Percentiles rank a stretch among this genome's conserved stretches.
These are phyloP conservation scores for Nidularia pulvinata DNA, from an alignment of 768 basidiomycete genomes.

Conservation along the genomic window DNA sequence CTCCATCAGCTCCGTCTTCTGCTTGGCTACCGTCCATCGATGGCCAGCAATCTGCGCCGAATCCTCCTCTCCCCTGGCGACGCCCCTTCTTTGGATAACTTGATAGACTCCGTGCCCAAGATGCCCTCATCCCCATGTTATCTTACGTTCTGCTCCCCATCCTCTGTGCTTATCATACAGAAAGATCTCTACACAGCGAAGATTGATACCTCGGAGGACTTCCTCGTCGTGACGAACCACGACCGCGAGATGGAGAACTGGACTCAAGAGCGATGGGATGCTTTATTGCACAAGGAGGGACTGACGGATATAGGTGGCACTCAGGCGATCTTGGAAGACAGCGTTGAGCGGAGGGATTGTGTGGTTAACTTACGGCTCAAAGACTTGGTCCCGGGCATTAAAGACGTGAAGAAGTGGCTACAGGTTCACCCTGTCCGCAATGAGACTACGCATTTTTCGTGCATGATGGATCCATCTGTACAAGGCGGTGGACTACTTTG, in stretches of 20 bases:
- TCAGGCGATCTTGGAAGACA: conserved; percentile 23
- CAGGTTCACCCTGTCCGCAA: conserved; percentile 29
- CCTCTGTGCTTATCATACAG: conserved; percentile 26
- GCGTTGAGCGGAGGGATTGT: conserved; percentile 26
- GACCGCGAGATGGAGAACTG: conserved; percentile 23
- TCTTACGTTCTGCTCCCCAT: conserved; percentile 31
- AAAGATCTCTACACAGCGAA: conserved; percentile 24
- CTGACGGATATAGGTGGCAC: conserved; percentile 6
- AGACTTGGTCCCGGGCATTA: conserved; percentile 5
- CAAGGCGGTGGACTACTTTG: conserved; percentile 31
- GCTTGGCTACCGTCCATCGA: conserved; percentile 26
- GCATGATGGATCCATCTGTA: conserved; percentile 33
- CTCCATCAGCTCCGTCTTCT: conserved; percentile 26
- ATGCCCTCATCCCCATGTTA: conserved; percentile 26
- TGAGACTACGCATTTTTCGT: conserved; percentile 33
- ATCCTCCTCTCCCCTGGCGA: conserved; percentile 24
- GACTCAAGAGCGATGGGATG: conserved; percentile 13
- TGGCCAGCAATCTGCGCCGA: conserved; percentile 25
- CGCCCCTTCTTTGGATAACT: conserved; percentile 17
- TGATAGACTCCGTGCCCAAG: conserved; percentile 12
- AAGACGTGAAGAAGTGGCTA: conserved; percentile 26
- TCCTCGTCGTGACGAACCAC: conserved; percentile 34
- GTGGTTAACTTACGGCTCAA: conserved; percentile 16
- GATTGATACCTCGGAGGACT: conserved; percentile 13
- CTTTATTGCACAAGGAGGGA: conserved; percentile 7